A percentile compares a stretch with the other conserved stretches of the same genome.
Conservation (phyloP, 768 basidiomycete genomes). For the Xerocomus brunneocitrinus region DNA sequence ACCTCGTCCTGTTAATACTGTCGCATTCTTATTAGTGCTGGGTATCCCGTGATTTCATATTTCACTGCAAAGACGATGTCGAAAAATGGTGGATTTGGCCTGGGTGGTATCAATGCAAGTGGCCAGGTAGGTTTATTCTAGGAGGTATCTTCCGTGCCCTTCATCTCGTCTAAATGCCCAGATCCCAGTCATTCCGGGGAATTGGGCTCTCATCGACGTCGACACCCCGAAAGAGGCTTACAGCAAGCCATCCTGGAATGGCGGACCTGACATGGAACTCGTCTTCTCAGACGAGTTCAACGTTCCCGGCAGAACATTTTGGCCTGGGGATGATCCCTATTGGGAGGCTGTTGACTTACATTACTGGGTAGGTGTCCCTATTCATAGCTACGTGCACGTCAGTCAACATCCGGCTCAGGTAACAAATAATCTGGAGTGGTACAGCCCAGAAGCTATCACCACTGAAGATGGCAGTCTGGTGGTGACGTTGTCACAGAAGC, state of each 20-base stretch:
- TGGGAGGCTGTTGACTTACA: constrained; percentile 59
- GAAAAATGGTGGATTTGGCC: constrained; percentile 45
- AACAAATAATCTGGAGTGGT: constrained; percentile 58
- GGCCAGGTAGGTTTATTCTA: constrained; percentile 51
- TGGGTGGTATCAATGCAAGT: constrained; percentile 70
- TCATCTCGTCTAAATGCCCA: constrained; percentile 3
- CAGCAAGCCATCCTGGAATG: constrained; percentile 50
- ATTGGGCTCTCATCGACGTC: constrained; percentile 53
- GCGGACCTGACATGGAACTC: constrained; percentile 51
- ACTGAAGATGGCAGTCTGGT: constrained; percentile 49
- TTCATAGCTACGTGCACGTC: constrained; percentile 24
- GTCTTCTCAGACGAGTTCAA: constrained; percentile 86
- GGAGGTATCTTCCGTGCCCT: background rate
- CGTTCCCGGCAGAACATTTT: constrained; percentile 68
- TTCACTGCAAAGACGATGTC: constrained; percentile 28
- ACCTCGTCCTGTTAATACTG: background rate
- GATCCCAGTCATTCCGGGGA: constrained; percentile 57
- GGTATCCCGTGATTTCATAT: constrained; percentile 41
- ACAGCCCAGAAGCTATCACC: constrained; percentile 46
- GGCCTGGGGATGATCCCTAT: constrained; percentile 80
- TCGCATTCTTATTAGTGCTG: constrained; percentile 30
- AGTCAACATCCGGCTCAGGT: constrained; percentile 16
- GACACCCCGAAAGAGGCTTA: constrained; percentile 57
- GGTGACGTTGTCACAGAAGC: constrained; percentile 45
- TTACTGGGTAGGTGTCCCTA: constrained; percentile 34